These are phyloP conservation scores for Ceratocystis papillata DNA, from an alignment of 2,329 filamentous ascomycete genomes.

Conservation along the genomic window DNA sequence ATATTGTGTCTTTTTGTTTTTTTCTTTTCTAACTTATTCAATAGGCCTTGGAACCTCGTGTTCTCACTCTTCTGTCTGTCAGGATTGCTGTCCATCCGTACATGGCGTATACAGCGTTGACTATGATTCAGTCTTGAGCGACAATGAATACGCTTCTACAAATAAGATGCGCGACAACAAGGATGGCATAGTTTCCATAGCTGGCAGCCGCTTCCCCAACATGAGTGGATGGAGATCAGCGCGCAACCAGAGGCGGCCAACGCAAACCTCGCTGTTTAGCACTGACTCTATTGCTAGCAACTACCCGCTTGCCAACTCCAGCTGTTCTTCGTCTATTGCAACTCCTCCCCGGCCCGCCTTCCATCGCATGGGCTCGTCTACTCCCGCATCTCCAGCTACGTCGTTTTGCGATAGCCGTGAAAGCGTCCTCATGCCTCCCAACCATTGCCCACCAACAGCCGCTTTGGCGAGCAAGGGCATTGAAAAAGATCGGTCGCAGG, in stretches of 20 bases:
- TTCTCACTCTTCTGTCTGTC: neutral
- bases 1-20: conserved; percentile 24
- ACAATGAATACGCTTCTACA: conserved; percentile 39
- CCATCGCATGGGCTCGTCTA: conserved; percentile 41
- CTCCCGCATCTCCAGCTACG: conserved; percentile 51
- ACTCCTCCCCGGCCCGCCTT: conserved; percentile 41
- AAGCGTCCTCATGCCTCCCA: conserved; percentile 38
- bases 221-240: conserved; percentile 41
- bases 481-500: conserved; percentile 48
- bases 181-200: conserved; percentile 52
- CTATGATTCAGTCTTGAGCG: conserved; percentile 57
- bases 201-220: conserved; percentile 51
- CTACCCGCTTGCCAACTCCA: conserved; percentile 49
- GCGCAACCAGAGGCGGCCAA: conserved; percentile 31
- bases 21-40: conserved; percentile 13
- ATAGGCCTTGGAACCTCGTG: conserved; percentile 10
- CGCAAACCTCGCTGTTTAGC: conserved; percentile 48
- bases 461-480: conserved; percentile 27
- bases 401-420: conserved; percentile 52
- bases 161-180: conserved; percentile 25
- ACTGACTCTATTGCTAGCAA: conserved; percentile 79
- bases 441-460: conserved; percentile 36
- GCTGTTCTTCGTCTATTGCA: conserved; percentile 68
- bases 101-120: conserved; percentile 42
- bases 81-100: conserved; percentile 24